Percentiles rank a stretch among this genome's conserved stretches.
Conservation (phyloP, 495 filamentous ascomycete species). For the Astrocystis sublimbata region DNA sequence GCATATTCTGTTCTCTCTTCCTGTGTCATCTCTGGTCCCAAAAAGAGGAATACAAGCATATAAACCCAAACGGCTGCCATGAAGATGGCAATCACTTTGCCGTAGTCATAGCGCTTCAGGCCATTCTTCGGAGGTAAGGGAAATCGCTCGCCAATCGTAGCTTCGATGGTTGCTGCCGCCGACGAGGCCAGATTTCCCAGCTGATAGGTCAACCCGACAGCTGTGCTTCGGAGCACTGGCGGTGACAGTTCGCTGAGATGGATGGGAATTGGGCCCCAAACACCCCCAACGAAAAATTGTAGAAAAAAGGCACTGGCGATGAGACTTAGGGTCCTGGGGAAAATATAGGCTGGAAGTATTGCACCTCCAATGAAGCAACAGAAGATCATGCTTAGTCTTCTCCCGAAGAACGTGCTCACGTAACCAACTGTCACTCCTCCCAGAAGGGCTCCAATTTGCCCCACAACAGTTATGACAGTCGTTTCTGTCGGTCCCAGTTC, state of each 20-base stretch:
- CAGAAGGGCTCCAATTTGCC: conserved; percentile 73
- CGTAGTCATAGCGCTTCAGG: conserved; percentile 68
- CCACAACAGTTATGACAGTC: conserved; percentile 77
- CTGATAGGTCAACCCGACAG: conserved; percentile 76
- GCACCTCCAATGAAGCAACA: conserved; percentile 72
- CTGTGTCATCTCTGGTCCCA: conserved; percentile 64
- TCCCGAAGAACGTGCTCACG: conserved; percentile 74
- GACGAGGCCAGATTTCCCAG: conserved; percentile 77
- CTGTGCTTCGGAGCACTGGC: conserved; percentile 72
- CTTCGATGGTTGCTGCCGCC: conserved; percentile 75
- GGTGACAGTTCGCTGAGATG: conserved; percentile 83
- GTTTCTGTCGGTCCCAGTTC: conserved; percentile 65
- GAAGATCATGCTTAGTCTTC: conserved; percentile 73
- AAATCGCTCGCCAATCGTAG: conserved; percentile 75
- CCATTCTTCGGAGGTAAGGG: conserved; percentile 58
- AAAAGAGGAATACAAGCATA: conserved; percentile 66
- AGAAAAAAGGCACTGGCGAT: conserved; percentile 81
- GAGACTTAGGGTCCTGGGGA: conserved; percentile 54
- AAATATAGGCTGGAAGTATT: conserved; percentile 74
- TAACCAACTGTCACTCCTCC: conserved; percentile 74
- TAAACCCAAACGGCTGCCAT: conserved; percentile 84
- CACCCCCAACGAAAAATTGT: conserved; percentile 83
- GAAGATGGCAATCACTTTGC: conserved; percentile 85
- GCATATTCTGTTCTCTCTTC: conserved; percentile 15
- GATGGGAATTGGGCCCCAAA: conserved; percentile 77